These are phyloP conservation scores for Candida insectorum DNA, from an alignment of 805 yeast species.

Conservation along the genomic window DNA sequence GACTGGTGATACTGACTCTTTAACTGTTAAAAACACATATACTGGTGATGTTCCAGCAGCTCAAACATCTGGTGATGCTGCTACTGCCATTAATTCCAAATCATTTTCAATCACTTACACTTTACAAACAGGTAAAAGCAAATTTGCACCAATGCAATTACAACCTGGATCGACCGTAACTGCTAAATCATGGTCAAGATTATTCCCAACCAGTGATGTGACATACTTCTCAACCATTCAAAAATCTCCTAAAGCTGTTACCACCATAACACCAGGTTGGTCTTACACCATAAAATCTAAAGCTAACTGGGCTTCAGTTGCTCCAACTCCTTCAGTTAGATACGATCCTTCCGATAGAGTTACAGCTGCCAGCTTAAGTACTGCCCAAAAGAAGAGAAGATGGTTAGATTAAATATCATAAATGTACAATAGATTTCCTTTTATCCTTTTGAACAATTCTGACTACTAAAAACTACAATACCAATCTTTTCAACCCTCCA, in stretches of 20 bases:
- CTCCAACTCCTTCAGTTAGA: constrained; percentile 63
- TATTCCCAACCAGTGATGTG: constrained; percentile 65
- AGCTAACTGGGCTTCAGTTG: constrained; percentile 69
- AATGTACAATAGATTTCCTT: not conserved
- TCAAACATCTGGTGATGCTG: constrained; percentile 15
- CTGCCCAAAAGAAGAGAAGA: constrained; percentile 33
- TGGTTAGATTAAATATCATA: constrained; percentile 31
- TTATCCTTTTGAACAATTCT: not conserved
- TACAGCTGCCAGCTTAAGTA: constrained; percentile 31
- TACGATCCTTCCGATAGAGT: constrained; percentile 60
- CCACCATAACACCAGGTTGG: constrained; percentile 89
- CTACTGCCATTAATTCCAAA: constrained; percentile 24
- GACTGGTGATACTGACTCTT: constrained; percentile 64
- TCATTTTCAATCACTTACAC: constrained; percentile 73
- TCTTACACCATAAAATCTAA: constrained; percentile 60
- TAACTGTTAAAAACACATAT: constrained; percentile 25
- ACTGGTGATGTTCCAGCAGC: constrained; percentile 41
- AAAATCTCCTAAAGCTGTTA: constrained; percentile 40
- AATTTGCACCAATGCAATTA: constrained; percentile 90
- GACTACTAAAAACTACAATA: too few species aligned
- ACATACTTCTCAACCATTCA: constrained; percentile 42
- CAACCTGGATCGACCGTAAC: constrained; percentile 78
- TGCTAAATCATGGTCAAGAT: constrained; percentile 59
- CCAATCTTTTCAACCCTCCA: too few species aligned
- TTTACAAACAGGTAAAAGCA: constrained; percentile 69